These are phyloP conservation scores for Alternaria sp. DNA, from an alignment of 2,329 filamentous ascomycete genomes.

Conservation along the genomic window DNA sequence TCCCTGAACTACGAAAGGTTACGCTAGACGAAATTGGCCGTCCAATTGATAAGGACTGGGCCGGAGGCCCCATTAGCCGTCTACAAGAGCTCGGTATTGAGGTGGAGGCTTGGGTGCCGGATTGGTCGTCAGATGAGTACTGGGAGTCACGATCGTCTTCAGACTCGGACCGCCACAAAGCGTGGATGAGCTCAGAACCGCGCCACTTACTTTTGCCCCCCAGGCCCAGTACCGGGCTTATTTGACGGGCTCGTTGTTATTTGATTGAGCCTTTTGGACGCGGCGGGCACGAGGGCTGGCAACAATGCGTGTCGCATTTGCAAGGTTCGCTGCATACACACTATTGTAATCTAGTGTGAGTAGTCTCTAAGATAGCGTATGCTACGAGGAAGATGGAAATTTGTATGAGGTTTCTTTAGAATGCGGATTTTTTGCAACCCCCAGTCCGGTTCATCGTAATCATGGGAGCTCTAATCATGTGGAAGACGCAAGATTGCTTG, in stretches of 20 bases:
- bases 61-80: not conserved
- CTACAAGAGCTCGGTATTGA: not conserved
- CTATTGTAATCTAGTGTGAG: not conserved
- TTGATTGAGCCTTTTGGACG: not conserved
- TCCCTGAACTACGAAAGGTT: not conserved
- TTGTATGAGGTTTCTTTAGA: not conserved
- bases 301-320: not conserved
- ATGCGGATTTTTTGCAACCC: not conserved
- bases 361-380: not conserved
- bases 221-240: not conserved
- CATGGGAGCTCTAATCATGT: not conserved
- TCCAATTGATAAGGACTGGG: not conserved
- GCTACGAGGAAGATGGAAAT: not conserved
- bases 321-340: not conserved
- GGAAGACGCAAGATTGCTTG: not conserved
- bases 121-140: not conserved
- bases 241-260: not conserved
- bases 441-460: not conserved
- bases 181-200: not conserved
- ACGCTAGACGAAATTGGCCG: not conserved
- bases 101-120: not conserved
- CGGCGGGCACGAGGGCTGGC: not conserved
- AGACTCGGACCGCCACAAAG: not conserved
- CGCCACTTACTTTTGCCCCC: not conserved
- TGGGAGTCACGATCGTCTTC: not conserved